Percentiles rank a stretch among this genome's conserved stretches.
phyloP scores from a whole-genome alignment of 2,329 filamentous ascomycete genomes.

The Hortaea werneckii region DNA sequence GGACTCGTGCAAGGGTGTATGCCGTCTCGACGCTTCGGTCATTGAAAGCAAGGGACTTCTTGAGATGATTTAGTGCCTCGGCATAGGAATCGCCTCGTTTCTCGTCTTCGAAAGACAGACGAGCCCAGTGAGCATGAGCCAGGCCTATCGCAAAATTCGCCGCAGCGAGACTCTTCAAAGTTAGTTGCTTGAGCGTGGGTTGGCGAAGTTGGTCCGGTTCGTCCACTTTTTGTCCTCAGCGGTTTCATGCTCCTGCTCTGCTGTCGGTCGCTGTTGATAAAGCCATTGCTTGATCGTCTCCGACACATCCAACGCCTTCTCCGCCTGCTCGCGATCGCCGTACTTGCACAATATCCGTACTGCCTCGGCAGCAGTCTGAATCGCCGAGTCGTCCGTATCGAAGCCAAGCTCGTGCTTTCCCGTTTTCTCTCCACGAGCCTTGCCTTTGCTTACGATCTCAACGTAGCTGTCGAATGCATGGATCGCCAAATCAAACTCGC shows the following conservation, averaged over 20 bases:
- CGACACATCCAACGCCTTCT: slow-evolving; percentile 66
- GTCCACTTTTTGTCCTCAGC: slow-evolving; percentile 19
- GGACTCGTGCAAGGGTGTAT: slow-evolving; percentile 72
- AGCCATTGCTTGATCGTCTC: slow-evolving; percentile 66
- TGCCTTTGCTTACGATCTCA: slow-evolving; percentile 75
- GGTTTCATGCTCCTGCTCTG: slow-evolving; percentile 8
- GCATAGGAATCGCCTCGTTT: slow-evolving; percentile 61
- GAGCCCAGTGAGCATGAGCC: slow-evolving; percentile 78
- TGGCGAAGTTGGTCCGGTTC: slow-evolving; percentile 2
- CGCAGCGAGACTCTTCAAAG: slow-evolving; percentile 53
- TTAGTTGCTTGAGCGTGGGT: slow-evolving; percentile 30
- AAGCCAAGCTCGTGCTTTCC: slow-evolving; percentile 59
- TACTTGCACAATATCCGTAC: slow-evolving; percentile 75
- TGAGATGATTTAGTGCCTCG: slow-evolving; percentile 66
- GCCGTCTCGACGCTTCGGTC: slow-evolving; percentile 51
- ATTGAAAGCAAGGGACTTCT: slow-evolving; percentile 47
- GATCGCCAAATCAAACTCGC: slow-evolving; percentile 85
- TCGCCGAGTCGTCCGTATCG: slow-evolving; percentile 66
- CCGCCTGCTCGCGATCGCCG: slow-evolving; percentile 61
- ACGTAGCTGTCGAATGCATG: slow-evolving; percentile 88
- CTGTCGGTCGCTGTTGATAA: slow-evolving; percentile 43
- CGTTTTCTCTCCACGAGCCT: slow-evolving; percentile 68
- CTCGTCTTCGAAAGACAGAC: slow-evolving; percentile 65
- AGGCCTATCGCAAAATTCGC: slow-evolving; percentile 80
- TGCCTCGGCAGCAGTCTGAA: slow-evolving; percentile 70